Evolutionary conservation across 495 filamentous ascomycete species (phyloP), one percentile per base, ranked within the genome.

Genomic region (Polyplosphaeria fusca): DNA sequence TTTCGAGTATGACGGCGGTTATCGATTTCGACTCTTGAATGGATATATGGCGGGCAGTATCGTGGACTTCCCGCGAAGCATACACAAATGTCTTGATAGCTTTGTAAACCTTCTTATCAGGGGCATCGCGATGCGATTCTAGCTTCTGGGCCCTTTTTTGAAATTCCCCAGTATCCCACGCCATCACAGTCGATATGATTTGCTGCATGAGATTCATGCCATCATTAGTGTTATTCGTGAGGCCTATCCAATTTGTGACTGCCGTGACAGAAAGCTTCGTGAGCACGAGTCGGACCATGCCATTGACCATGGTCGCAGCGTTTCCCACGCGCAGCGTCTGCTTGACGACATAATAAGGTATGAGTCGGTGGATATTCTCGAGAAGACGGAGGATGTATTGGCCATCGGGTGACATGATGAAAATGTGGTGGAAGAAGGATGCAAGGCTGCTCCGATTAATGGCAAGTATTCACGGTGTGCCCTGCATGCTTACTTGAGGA

Each of bases 181-280:
- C 73, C 16, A 87, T 61, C 0, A 86, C 79, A 5, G 80, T 68
- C 4, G 78, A 84, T 12, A 87, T 79, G 43, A 87, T 86, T 47
- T 79, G 74, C 65, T 87, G 84, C 45, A 87, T 64, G 27, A 87
- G 50, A 61, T 86, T 87, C 83, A 86, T 84, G 55, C 84, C 84
- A 49, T 85, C 80, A 55, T 85, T 76, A 5, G 77, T 74, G 18
- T 75, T 77, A 26, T 77, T 72, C 0, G 78, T 86, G 12, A 68
- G 47, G 0, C 84, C 83, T 41, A 86, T 71, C 83, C 83, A 87
- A 60, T 85, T 85, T 7, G 84, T 83, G 14, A 86, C 47, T 1
- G 76, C 78, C 2, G 76, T 78, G 1, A 87, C 67, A 26, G 81
- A 81, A 52, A 86, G 68, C 62, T 87, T 87, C 3, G 84, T 78